A percentile compares a stretch with the other conserved stretches of the same genome.
Evolutionary conservation across 768 basidiomycete species (phyloP).

Genomic region (Hysterangium stoloniferum): DNA sequence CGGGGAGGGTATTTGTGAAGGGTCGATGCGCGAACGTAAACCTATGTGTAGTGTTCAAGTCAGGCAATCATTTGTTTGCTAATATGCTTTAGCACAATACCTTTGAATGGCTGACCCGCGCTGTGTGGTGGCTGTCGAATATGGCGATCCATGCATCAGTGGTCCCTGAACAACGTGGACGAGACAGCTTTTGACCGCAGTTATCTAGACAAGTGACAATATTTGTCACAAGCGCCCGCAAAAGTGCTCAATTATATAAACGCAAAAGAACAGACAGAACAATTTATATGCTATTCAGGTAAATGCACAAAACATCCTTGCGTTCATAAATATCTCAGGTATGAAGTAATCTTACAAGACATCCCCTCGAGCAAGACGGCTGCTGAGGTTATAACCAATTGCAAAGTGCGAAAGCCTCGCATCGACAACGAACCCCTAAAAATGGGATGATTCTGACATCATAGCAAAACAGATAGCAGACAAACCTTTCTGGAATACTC

Average conservation of each 20-base stretch:
- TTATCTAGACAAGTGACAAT: too few relatives aligned
- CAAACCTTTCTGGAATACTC: conserved; percentile 20
- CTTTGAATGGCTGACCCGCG: conserved; percentile 47
- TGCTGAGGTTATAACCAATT: conserved; percentile 48
- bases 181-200: too few relatives aligned
- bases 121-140: conserved; percentile 68
- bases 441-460: conserved; percentile 14
- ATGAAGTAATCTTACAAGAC: too few relatives aligned
- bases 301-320: too few relatives aligned
- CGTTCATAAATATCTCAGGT: too few relatives aligned
- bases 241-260: too few relatives aligned
- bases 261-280: too few relatives aligned
- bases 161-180: too few relatives aligned
- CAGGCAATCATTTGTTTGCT: conserved; percentile 3
- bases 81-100: conserved; percentile 26
- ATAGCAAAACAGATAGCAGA: neutral
- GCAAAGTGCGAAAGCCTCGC: conserved; percentile 74
- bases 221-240: too few relatives aligned
- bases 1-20: conserved; percentile 86
- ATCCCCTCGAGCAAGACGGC: neutral
- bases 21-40: conserved; percentile 75
- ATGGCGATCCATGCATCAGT: conserved; percentile 22
- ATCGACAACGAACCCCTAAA: conserved; percentile 51
- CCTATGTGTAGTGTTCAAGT: conserved; percentile 42
- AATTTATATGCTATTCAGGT: neutral